Base-by-base conservation (phyloP, 140 eudicot genomes). In the Flaveria floridana region DNA sequence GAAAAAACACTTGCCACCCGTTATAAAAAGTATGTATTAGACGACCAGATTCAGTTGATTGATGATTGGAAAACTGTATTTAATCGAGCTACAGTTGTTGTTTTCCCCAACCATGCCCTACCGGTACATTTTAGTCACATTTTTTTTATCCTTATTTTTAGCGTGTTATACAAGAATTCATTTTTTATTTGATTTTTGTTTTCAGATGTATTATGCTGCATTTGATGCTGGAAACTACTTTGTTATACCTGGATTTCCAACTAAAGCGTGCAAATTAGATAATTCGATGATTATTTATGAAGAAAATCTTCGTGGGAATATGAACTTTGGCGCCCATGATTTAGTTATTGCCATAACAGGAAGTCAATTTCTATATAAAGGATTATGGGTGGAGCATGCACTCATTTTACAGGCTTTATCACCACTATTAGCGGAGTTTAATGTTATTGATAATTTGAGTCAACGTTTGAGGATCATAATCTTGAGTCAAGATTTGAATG, bases 361-460 rank as follows among this genome's bases (percentile, higher is more conserved):
- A 34, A 90, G 91, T 79, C 96, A 84, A 64, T 81, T 94, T 67
- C 42, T 77, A 51, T 94, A 94, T 75, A 87, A 82, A 85, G 97
- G 99, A 23, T 55, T 90, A 61, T 94, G 99, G 99, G 78, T 94
- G 70, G 99, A 94, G 53, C 97, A 90, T 70, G 94, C 99, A 68
- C 85, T 90, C 13, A 83, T 94, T 63, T 82, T 94, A 71, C 84
- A 90, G 79, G 97, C 97, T 66, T 71, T 94, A 42, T 71, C 65
- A 19, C 95, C 99, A 14, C 86, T 91, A 50, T 73, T 87, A 68
- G 71, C 68, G 1, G 87, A 87, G 30, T 83, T 94, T 75, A 78
- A 75, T 8, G 25, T 28, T 21, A 78, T n/a, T 37, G 70, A 65
- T 34, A 62, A 21, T 78, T 79, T 81, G 28, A 82, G 74, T 77